phyloP scores from a whole-genome alignment of 2,329 filamentous ascomycete genomes.

The Aspergillus candidus region DNA sequence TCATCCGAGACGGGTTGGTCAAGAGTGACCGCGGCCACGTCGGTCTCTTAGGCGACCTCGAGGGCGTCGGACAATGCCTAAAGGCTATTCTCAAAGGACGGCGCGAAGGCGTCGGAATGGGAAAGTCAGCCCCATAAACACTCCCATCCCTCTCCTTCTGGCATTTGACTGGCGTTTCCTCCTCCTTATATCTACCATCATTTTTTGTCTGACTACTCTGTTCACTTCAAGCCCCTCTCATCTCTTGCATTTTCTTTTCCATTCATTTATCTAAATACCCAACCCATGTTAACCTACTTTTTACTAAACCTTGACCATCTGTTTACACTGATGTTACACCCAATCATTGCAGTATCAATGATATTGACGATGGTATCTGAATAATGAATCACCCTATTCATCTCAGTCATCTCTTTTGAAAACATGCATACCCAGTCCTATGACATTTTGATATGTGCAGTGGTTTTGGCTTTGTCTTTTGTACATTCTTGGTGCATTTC shows the following conservation, averaged over 20 bases:
- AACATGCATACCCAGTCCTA: no score
- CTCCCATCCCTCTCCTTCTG: no score
- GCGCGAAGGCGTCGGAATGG: slow-evolving; percentile 65
- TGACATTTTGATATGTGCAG: no score
- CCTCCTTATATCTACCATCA: slow-evolving; percentile 2
- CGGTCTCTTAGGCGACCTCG: slow-evolving; percentile 76
- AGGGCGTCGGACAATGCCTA: slow-evolving; percentile 70
- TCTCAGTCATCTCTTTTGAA: no score
- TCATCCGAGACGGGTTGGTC: slow-evolving; percentile 67
- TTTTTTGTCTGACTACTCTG: not conserved
- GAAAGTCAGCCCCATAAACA: slow-evolving; percentile 20
- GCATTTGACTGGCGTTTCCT: not conserved
- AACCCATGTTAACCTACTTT: no score
- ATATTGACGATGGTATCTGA: not conserved
- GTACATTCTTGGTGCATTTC: no score
- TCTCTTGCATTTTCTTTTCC: no score
- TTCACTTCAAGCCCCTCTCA: no score
- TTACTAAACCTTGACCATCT: no score
- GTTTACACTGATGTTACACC: not conserved
- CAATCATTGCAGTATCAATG: no score
- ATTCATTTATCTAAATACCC: no score
- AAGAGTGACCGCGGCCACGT: slow-evolving; percentile 82
- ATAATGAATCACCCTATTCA: not conserved
- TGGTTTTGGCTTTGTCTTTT: no score
- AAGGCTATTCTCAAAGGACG: slow-evolving; percentile 62